These are phyloP conservation scores for Nigrospora oryzae DNA, from an alignment of 2,329 filamentous ascomycete genomes.

Conservation along the genomic window DNA sequence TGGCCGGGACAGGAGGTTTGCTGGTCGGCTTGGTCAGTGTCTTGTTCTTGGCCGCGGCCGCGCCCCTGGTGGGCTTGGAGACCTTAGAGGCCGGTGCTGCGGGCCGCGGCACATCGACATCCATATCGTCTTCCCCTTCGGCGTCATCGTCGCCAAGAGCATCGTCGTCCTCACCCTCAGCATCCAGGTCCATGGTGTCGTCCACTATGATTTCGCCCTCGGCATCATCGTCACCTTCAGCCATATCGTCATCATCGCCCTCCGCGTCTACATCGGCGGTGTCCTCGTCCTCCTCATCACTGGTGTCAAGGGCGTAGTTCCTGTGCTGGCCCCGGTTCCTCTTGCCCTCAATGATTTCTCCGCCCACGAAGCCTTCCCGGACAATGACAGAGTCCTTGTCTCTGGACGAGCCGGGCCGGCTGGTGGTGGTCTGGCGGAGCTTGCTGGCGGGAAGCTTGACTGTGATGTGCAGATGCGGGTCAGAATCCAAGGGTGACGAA, in stretches of 20 bases:
- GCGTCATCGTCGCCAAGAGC: conserved; percentile 27
- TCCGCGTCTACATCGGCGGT: conserved; percentile 28
- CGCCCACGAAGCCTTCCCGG: conserved; percentile 30
- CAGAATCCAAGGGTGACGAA: conserved; percentile 32
- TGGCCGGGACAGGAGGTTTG: conserved; percentile 20
- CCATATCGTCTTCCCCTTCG: conserved; percentile 43
- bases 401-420: conserved; percentile 20
- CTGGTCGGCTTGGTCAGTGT: conserved; percentile 12
- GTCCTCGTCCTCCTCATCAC: conserved; percentile 32
- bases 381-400: conserved; percentile 15
- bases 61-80: conserved; percentile 29
- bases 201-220: conserved; percentile 23
- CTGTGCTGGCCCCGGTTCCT: conserved; percentile 48
- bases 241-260: conserved; percentile 26
- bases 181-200: conserved; percentile 32
- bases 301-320: conserved; percentile 51
- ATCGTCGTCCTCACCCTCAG: conserved; percentile 29
- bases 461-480: conserved; percentile 39
- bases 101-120: conserved; percentile 20
- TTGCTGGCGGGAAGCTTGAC: conserved; percentile 44
- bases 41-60: conserved; percentile 16
- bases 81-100: conserved; percentile 39
- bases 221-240: conserved; percentile 19
- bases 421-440: conserved; percentile 40
- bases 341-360: conserved; percentile 40